Percentiles rank a stretch among this genome's conserved stretches.
Evolutionary conservation across 768 basidiomycete species (phyloP).

Genomic region (Coprinopsis sp.): DNA sequence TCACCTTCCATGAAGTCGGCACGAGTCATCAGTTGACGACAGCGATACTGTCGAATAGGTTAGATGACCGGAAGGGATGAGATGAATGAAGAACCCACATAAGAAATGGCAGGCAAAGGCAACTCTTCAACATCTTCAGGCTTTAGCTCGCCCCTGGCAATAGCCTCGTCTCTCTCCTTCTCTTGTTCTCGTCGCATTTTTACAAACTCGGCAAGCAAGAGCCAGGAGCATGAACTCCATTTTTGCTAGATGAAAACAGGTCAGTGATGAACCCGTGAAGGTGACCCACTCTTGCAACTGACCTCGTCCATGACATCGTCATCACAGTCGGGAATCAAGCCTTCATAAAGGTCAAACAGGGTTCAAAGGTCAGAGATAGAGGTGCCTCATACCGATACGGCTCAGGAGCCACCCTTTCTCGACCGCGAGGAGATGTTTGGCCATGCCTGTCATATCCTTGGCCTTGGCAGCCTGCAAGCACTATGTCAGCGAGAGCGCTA

Average conservation of each 20-base stretch:
- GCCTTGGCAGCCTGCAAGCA: slow-evolving; percentile 45
- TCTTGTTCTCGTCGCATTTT: slow-evolving; percentile 50
- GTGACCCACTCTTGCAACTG: slow-evolving; percentile 16
- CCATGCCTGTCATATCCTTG: slow-evolving; percentile 57
- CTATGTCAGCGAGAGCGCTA: neutral
- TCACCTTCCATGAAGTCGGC: slow-evolving; percentile 79
- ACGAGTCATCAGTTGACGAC: slow-evolving; percentile 79
- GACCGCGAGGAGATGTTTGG: slow-evolving; percentile 57
- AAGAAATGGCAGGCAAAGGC: slow-evolving; percentile 59
- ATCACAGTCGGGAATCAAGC: slow-evolving; percentile 74
- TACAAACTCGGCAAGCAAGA: slow-evolving; percentile 71
- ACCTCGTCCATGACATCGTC: slow-evolving; percentile 91
- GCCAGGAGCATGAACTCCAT: slow-evolving; percentile 80
- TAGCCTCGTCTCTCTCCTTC: slow-evolving; percentile 33
- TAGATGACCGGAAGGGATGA: neutral
- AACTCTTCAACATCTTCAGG: slow-evolving; percentile 35
- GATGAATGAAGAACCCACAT: slow-evolving; percentile 32
- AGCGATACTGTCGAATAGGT: slow-evolving; percentile 44
- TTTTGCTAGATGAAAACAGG: slow-evolving; percentile 50
- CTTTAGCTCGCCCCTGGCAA: slow-evolving; percentile 31
- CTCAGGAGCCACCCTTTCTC: slow-evolving; percentile 80
- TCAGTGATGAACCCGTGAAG: neutral
- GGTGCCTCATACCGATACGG: slow-evolving; percentile 51
- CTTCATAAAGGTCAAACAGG: slow-evolving; percentile 19
- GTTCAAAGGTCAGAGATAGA: neutral